These are phyloP conservation scores for Syncephalastrum sp. DNA, from an alignment of 371 early-diverging fungal genomes.

Conservation along the genomic window DNA sequence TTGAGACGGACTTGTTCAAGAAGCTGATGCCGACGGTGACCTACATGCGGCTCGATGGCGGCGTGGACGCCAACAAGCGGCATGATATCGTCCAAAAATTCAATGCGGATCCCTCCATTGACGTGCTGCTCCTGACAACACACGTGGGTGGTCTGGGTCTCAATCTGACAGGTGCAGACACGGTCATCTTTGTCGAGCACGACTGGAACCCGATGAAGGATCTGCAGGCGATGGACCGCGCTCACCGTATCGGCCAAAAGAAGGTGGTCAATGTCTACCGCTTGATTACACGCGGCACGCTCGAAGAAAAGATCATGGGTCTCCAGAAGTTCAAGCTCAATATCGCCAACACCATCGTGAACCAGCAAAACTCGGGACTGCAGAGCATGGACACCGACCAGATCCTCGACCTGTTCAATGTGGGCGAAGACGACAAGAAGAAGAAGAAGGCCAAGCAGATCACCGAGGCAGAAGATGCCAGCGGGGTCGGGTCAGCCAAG, in stretches of 20 bases:
- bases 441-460: conserved; percentile 36
- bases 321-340: conserved; percentile 99
- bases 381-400: conserved; percentile 94
- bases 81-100: conserved; percentile 93
- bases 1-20: conserved; percentile 88
- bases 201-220: conserved; percentile 99
- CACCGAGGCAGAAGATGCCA: conserved; percentile 7
- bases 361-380: conserved; percentile 95
- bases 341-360: conserved; percentile 97
- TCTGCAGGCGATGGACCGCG: conserved; percentile 98
- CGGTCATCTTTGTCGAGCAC: conserved; percentile 99
- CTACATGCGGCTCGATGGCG: conserved; percentile 97
- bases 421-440: conserved; percentile 39
- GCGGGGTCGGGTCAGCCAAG: conserved; percentile 55
- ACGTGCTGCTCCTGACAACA: conserved; percentile 95
- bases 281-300: conserved; percentile 85
- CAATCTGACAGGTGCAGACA: conserved; percentile 99
- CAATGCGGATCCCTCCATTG: conserved; percentile 96
- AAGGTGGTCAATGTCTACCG: conserved; percentile 96
- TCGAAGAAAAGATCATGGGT: conserved; percentile 97
- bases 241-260: conserved; percentile 97
- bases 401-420: conserved; percentile 89
- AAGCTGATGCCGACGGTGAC: conserved; percentile 84
- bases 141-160: conserved; percentile 99
- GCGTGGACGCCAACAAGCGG: conserved; percentile 80